phyloP scores from a whole-genome alignment of 192 early-diverging fungal genomes.

The Coemansia sp. region DNA sequence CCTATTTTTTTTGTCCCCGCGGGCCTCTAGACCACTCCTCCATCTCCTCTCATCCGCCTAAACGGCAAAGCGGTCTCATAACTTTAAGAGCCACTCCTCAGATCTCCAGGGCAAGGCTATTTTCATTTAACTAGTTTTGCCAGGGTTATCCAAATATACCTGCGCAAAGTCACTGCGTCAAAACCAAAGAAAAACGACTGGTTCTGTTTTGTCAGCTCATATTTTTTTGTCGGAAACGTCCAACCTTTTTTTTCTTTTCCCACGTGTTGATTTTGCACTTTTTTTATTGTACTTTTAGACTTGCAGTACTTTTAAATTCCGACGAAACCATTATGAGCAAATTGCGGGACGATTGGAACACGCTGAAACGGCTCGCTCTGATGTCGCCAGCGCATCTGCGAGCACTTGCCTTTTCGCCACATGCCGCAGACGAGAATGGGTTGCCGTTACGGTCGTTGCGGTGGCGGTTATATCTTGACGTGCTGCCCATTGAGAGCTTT shows the following conservation, averaged over 20 bases:
- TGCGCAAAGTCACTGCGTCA: too few relatives aligned
- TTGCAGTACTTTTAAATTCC: background rate
- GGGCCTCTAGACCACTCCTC: too few relatives aligned
- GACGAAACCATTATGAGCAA: conserved; percentile 7
- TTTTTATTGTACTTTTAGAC: conserved; percentile 7
- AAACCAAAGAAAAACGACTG: too few relatives aligned
- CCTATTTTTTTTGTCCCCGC: too few relatives aligned
- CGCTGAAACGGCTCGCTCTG: conserved; percentile 29
- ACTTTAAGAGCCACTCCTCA: too few relatives aligned
- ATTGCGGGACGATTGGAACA: conserved; percentile 20
- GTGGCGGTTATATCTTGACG: conserved; percentile 45
- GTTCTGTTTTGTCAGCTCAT: background rate
- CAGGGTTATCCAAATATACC: too few relatives aligned
- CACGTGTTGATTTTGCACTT: conserved; percentile 1
- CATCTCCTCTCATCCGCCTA: too few relatives aligned
- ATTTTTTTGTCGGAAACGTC: background rate
- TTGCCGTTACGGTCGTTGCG: conserved; percentile 39
- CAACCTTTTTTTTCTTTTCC: background rate
- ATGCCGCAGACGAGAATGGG: background rate
- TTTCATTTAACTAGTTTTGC: too few relatives aligned
- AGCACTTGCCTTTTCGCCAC: conserved; percentile 18
- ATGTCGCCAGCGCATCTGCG: conserved; percentile 32
- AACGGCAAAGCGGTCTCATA: too few relatives aligned
- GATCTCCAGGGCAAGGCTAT: too few relatives aligned
- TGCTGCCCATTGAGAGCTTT: conserved; percentile 37